Evolutionary conservation across 2,329 filamentous ascomycete genomes (phyloP), one percentile per base, ranked within the genome.

Genomic region (Dactylellina parvicollis): DNA sequence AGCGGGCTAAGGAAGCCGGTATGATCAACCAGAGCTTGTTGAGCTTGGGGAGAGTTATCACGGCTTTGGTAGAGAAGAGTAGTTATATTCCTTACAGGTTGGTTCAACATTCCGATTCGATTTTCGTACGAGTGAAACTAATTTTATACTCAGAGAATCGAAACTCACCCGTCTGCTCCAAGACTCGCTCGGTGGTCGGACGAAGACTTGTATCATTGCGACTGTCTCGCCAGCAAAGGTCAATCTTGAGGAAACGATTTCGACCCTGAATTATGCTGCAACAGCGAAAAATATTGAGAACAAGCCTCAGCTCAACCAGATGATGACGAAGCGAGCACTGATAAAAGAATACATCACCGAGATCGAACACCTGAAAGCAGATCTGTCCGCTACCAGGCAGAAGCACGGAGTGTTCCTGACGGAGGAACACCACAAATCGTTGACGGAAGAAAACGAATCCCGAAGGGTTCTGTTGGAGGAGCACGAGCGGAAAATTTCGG

Each of bases 131-230:
- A 62, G 52, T 26, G 67, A 75, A 66, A 74, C 34, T 9, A 38
- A 40, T 18, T 88, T 88, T 81, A 86, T 28, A 22, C 55, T 55
- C 18, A 40, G 95, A 78, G 96, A 99, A 81, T 99, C 95, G 1
- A 99, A 99, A 80, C 87, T 99, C 78, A 99, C 95, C 1, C 88
- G 95, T 18, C 83, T 99, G 2, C 84, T 99, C 18, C 96, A 99
- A 88, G 96, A 99, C 80, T 99, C 96, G 0, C 86, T 99, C 0
- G 95, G 95, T 74, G 95, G 95, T 2, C 88, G 90, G 57, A 99
- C 96, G 1, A 99, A 99, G 80, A 99, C 95, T 0, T 99, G 95
- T 83, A 99, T 99, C 76, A 98, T 99, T 78, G 95, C 95, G 4
- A 99, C 95, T 0, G 86, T 99, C 40, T 98, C 95, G 1, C 93